Evolutionary conservation across 192 early-diverging fungal species (phyloP).

Genomic region (Chytriomyces sp.): DNA sequence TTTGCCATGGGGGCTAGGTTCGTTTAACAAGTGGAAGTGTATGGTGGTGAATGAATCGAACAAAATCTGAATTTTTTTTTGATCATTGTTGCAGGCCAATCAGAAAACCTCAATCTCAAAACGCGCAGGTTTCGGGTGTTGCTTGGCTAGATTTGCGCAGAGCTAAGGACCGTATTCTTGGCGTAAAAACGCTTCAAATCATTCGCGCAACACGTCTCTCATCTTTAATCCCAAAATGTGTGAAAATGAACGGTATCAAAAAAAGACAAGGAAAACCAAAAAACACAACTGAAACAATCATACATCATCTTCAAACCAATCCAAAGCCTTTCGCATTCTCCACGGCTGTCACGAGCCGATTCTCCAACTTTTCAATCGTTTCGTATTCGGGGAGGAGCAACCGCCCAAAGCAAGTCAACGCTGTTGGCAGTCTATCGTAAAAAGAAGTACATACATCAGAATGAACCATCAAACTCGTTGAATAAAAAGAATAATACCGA

Average conservation of each 20-base stretch:
- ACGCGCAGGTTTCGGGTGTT: no score
- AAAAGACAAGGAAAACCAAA: conserved; percentile 8
- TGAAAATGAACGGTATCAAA: no score
- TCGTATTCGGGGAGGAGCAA: conserved; percentile 86
- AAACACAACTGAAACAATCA: background rate
- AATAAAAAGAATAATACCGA: conserved; percentile 51
- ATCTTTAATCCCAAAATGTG: no score
- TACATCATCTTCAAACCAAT: conserved; percentile 67
- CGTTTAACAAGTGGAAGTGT: no score
- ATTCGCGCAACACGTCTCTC: no score
- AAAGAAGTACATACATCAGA: conserved; percentile 46
- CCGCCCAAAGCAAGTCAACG: conserved; percentile 89
- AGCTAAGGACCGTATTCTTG: background rate
- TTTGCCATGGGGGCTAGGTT: conserved; percentile 31
- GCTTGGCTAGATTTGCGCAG: no score
- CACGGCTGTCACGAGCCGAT: conserved; percentile 83
- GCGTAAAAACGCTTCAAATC: no score
- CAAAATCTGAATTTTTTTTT: no score
- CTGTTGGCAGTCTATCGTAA: conserved; percentile 72
- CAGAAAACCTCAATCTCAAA: no score
- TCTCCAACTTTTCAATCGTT: conserved; percentile 71
- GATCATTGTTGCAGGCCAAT: no score
- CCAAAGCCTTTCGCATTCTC: conserved; percentile 95
- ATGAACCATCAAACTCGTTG: conserved; percentile 50
- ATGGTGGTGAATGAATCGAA: no score